These are phyloP conservation scores for Herpotrichia juniperi DNA, from an alignment of 2,329 filamentous ascomycete genomes.

Conservation along the genomic window DNA sequence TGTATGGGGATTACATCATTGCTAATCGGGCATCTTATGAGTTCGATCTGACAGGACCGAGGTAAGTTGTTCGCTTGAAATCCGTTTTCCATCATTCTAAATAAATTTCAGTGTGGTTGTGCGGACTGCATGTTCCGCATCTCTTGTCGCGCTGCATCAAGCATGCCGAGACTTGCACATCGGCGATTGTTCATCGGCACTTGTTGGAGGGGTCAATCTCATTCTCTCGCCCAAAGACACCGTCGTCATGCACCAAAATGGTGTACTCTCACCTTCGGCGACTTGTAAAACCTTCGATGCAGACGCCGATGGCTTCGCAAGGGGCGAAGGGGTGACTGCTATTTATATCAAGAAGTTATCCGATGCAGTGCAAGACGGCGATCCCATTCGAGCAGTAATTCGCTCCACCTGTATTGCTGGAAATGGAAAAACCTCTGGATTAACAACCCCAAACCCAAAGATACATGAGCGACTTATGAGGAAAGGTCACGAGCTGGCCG, in stretches of 20 bases:
- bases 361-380: too few relatives aligned
- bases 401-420: too few relatives aligned
- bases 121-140: constrained; percentile 45
- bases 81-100: too few relatives aligned
- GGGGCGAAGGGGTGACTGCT: constrained; percentile 51
- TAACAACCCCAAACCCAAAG: neutral
- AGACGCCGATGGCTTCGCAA: constrained; percentile 60
- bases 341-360: too few relatives aligned
- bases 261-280: constrained; percentile 53
- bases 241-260: constrained; percentile 40
- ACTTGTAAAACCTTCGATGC: constrained; percentile 50
- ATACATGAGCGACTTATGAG: neutral
- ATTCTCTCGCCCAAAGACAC: constrained; percentile 36
- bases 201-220: constrained; percentile 46
- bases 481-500: neutral
- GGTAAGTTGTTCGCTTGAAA: neutral
- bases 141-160: constrained; percentile 21
- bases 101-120: constrained; percentile 12
- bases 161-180: constrained; percentile 31
- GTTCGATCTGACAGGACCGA: constrained; percentile 33
- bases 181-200: constrained; percentile 31
- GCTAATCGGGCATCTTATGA: constrained; percentile 26
- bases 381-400: too few relatives aligned
- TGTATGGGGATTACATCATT: constrained; percentile 24
- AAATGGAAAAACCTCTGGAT: neutral